Conservation (phyloP, 257 asterid species). For the Euphrasia confusa region DNA sequence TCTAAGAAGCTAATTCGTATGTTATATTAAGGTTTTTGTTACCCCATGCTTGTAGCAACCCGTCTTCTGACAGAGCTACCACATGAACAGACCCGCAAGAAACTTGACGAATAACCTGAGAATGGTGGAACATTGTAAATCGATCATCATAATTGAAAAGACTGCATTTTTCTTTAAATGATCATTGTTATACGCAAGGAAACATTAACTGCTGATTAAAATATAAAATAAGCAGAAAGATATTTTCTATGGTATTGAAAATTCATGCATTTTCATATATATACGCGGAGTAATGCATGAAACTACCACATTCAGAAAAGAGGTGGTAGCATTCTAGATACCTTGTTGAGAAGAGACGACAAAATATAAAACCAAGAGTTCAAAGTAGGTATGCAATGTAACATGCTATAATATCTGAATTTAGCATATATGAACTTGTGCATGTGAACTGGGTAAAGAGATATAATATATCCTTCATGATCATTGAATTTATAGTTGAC, state of each 20-base stretch:
- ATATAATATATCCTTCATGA: neutral
- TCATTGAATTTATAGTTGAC: slow-evolving; percentile 11
- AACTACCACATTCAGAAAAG: slow-evolving; percentile 3
- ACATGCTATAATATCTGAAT: slow-evolving; percentile 2
- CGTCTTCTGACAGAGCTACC: slow-evolving; percentile 91
- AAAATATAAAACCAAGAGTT: neutral
- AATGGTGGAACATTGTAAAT: neutral
- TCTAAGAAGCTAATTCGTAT: slow-evolving; percentile 10
- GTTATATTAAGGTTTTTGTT: slow-evolving; percentile 22
- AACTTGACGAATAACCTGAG: slow-evolving; percentile 81
- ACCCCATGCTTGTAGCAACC: slow-evolving; percentile 96
- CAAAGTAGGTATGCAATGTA: neutral
- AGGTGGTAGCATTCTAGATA: slow-evolving; percentile 15
- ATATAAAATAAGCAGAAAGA: slow-evolving; percentile 1
- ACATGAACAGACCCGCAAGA: slow-evolving; percentile 98
- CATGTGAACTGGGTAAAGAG: no score
- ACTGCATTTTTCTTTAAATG: neutral
- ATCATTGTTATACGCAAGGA: no score
- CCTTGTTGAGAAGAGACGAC: slow-evolving; percentile 7
- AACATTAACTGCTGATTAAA: neutral
- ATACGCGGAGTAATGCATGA: neutral
- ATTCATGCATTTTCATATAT: neutral
- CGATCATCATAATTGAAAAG: neutral
- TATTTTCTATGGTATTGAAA: neutral
- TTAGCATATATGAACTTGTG: neutral